Evolutionary conservation across 306 rosid genomes (phyloP), one percentile per base, ranked within the genome.

Genomic region (Cercis canadensis): DNA sequence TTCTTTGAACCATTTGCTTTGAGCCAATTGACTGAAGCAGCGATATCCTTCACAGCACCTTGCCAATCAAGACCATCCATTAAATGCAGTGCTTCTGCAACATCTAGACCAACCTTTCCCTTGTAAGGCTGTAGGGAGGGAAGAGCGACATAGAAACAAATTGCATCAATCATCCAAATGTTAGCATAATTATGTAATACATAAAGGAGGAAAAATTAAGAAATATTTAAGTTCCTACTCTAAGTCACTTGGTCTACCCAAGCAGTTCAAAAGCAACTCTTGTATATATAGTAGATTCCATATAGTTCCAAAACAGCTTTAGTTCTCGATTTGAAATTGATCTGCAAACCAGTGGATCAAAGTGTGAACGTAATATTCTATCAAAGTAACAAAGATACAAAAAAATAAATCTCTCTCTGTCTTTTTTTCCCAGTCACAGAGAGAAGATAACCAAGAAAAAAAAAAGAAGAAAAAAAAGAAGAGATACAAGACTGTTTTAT

Each of bases 51-150:
- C 0, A 90, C 91, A 53, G 98, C 98, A 65, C 92, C 98, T 80
- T 84, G 97, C 98, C 98, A 94, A 77, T 94, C 97, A 64, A 94
- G 94, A 50, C 84, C 95, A 0, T 89, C 95, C 82, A 94, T 71
- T 85, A 92, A 76, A 77, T 94, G 98, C 32, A 90, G 98, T 4
- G 97, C 98, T 80, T 94, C 98, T 19, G 96, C 96, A 54, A 67
- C 92, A 80, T 94, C 96, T 64, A 94, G 78, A 62, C 97, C 97
- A 14, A 94, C 96, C 87, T 89, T 92, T 53, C 95, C 98, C 46
- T 89, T 81, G 61, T 89, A 87, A 63, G 89, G 74, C 96, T 86
- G 68, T 1, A 24, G 29, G 29, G 29, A 24, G 29, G 29, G 29
- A 24, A 24, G 14, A 21, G 2, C 19, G 13, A 2, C 73, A 37